A percentile compares a stretch with the other conserved stretches of the same genome.
Evolutionary conservation across 1,139 yeast species (phyloP).

Genomic region (Debaryomyces subglobosus): DNA sequence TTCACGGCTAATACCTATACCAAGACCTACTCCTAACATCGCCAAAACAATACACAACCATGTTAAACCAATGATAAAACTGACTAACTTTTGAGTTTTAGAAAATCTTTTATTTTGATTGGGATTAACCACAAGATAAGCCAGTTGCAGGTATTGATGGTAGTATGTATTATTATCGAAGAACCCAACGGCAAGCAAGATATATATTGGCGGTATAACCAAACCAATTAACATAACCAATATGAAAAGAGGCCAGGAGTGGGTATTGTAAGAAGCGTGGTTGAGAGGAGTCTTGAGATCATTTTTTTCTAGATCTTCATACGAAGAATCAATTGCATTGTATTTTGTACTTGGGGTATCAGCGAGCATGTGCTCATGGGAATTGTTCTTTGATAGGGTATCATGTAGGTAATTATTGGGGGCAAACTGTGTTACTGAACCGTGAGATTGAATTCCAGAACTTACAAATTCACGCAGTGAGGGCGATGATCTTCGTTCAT

Average conservation of each 20-base stretch:
- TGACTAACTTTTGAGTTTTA: conserved; percentile 34
- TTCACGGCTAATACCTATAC: conserved; percentile 23
- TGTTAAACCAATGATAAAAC: conserved; percentile 34
- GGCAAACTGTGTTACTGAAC: neutral
- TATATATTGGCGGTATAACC: conserved; percentile 39
- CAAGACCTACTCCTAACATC: conserved; percentile 48
- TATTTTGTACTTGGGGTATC: neutral
- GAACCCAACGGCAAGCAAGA: conserved; percentile 34
- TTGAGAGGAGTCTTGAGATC: neutral
- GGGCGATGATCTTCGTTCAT: neutral
- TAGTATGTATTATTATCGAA: conserved; percentile 29
- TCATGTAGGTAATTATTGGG: conserved; percentile 11
- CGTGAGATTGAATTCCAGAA: neutral
- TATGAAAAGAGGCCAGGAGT: conserved; percentile 23
- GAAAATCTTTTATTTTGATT: conserved; percentile 25
- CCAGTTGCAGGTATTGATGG: conserved; percentile 19
- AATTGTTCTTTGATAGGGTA: conserved; percentile 12
- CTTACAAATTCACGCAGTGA: neutral
- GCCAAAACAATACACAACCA: conserved; percentile 40
- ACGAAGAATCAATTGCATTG: neutral
- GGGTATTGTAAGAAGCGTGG: conserved; percentile 8
- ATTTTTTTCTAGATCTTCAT: conserved; percentile 7
- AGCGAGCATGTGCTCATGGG: conserved; percentile 17
- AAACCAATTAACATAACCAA: conserved; percentile 33
- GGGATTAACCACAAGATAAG: conserved; percentile 18